Percentiles rank a stretch among this genome's conserved stretches.
These are phyloP conservation scores for Colletotrichum falcatum DNA, from an alignment of 2,329 filamentous ascomycete genomes.

Conservation along the genomic window DNA sequence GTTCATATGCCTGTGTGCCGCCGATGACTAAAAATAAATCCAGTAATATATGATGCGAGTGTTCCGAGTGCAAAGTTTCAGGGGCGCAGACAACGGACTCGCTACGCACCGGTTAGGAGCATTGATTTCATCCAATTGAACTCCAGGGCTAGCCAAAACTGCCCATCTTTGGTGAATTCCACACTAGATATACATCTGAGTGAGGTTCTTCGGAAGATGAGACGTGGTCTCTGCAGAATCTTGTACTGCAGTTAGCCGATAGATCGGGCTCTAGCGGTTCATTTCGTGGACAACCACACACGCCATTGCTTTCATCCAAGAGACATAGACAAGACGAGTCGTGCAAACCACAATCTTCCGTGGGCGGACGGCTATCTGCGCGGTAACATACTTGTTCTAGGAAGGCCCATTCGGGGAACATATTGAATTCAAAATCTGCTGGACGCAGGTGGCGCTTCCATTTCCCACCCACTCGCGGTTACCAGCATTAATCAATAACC, in stretches of 20 bases:
- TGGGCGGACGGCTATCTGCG: background rate
- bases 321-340: background rate
- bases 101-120: no score
- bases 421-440: conserved; percentile 3
- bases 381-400: background rate
- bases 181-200: no score
- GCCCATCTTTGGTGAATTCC: background rate
- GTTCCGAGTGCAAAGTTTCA: background rate
- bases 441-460: background rate
- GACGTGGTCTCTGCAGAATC: conserved; percentile 22
- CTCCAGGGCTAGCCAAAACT: no score
- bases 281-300: background rate
- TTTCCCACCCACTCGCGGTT: conserved; percentile 10
- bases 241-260: conserved; percentile 7
- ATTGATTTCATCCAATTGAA: background rate
- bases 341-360: background rate
- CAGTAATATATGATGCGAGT: background rate
- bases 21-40: background rate
- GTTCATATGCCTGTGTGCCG: no score
- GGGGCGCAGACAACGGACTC: background rate
- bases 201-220: background rate
- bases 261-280: background rate
- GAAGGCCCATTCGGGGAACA: background rate
- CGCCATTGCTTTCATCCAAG: background rate
- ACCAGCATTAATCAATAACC: conserved; percentile 12